A percentile compares a stretch with the other conserved stretches of the same genome.
Evolutionary conservation across 371 early-diverging fungal species (phyloP).

Genomic region (Blakeslea trispora): DNA sequence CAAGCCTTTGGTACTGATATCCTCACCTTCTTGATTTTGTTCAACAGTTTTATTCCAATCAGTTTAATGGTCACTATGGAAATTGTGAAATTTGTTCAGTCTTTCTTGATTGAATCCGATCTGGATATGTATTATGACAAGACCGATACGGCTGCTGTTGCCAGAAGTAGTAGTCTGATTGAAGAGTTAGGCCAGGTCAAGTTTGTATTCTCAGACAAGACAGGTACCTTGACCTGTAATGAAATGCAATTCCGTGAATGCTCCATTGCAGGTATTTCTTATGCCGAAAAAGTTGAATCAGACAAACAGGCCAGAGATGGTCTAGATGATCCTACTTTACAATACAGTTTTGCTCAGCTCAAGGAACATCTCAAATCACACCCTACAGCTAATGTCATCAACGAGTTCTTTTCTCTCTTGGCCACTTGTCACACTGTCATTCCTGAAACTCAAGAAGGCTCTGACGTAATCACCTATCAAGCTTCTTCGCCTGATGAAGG

Average conservation of each 20-base stretch:
- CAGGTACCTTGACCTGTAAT: constrained; percentile 96
- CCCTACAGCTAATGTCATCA: constrained; percentile 44
- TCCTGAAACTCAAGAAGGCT: constrained; percentile 67
- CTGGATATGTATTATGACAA: constrained; percentile 84
- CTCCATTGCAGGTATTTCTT: constrained; percentile 75
- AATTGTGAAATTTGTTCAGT: constrained; percentile 77
- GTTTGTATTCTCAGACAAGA: constrained; percentile 88
- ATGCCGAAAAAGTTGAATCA: constrained; percentile 70
- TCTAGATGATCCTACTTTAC: constrained; percentile 33
- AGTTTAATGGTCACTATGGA: constrained; percentile 93
- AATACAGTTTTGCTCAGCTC: constrained; percentile 68
- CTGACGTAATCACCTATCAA: constrained; percentile 72
- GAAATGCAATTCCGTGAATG: constrained; percentile 93
- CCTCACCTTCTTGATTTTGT: constrained; percentile 85
- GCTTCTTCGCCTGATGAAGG: constrained; percentile 92
- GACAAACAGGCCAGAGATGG: constrained; percentile 45
- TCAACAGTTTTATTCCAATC: constrained; percentile 92
- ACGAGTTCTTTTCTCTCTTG: constrained; percentile 77
- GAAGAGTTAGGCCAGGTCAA: constrained; percentile 95
- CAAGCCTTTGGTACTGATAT: constrained; percentile 74
- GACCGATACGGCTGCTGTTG: constrained; percentile 82
- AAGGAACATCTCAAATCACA: constrained; percentile 43
- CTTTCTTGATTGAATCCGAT: constrained; percentile 79
- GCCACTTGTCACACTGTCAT: constrained; percentile 98
- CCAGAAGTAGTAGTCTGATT: constrained; percentile 85